Percentiles rank a stretch among this genome's conserved stretches.
Evolutionary conservation across 2,329 filamentous ascomycete species (phyloP).

Genomic region (Trichoderma sp.): DNA sequence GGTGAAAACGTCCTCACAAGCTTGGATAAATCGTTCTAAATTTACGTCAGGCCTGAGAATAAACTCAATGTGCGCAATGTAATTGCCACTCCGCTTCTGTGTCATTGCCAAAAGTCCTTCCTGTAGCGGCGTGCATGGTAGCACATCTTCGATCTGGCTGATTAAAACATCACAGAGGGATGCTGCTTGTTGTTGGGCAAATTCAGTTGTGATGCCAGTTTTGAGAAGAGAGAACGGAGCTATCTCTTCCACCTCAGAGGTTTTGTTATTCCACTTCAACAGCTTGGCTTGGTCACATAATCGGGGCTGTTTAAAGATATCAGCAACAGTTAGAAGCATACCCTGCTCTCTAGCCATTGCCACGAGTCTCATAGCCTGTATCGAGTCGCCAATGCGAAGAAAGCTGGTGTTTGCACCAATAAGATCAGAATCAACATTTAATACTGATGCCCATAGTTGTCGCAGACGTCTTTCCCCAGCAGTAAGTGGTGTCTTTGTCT

Average conservation of each 20-base stretch:
- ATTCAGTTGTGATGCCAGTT: neutral
- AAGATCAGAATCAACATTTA: neutral
- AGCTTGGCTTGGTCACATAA: neutral
- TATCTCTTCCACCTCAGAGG: neutral
- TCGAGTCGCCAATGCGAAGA: constrained; percentile 6
- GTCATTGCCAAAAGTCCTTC: constrained; percentile 56
- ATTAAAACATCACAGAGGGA: neutral
- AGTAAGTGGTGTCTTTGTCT: neutral
- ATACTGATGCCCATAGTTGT: neutral
- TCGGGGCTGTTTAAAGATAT: constrained; percentile 9
- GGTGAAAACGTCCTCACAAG: constrained; percentile 33
- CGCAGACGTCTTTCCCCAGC: neutral
- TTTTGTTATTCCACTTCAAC: neutral
- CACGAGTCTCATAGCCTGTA: constrained; percentile 8
- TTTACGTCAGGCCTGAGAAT: neutral
- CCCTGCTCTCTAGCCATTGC: neutral
- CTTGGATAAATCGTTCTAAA: neutral
- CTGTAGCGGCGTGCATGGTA: constrained; percentile 59
- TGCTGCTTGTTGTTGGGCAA: neutral
- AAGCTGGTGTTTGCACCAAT: neutral
- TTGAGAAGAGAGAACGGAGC: neutral
- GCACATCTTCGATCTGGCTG: constrained; percentile 49
- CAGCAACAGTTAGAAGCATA: neutral
- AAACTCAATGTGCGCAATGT: constrained; percentile 47
- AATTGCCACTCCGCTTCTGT: constrained; percentile 49